Evolutionary conservation across 2,329 filamentous ascomycete genomes (phyloP).

Genomic region (Aspergillus carbonarius): DNA sequence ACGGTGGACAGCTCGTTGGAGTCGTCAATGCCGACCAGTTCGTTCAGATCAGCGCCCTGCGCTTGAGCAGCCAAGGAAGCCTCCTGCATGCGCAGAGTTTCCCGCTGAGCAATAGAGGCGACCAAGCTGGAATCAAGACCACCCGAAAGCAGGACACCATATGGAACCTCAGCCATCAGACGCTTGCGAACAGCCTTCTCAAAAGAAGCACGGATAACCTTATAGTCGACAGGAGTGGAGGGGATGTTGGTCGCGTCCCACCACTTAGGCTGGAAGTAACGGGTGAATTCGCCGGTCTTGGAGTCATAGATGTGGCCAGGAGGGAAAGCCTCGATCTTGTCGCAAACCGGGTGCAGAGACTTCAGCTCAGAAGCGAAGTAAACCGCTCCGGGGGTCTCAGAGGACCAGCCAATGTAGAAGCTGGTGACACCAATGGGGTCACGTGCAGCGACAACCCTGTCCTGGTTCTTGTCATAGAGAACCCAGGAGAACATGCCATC

Average conservation of each 20-base stretch:
- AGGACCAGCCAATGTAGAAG: constrained; percentile 93
- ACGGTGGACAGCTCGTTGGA: constrained; percentile 85
- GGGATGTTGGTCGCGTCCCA: constrained; percentile 81
- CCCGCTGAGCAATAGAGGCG: constrained; percentile 90
- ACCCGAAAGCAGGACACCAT: constrained; percentile 91
- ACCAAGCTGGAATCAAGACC: constrained; percentile 95
- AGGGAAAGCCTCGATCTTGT: constrained; percentile 91
- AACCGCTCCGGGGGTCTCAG: constrained; percentile 74
- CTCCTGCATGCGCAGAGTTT: constrained; percentile 74
- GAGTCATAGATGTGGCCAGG: constrained; percentile 97
- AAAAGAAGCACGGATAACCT: constrained; percentile 73
- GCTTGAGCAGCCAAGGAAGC: constrained; percentile 51
- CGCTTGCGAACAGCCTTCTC: constrained; percentile 94
- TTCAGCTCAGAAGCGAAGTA: constrained; percentile 99
- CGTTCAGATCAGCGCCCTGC: constrained; percentile 45
- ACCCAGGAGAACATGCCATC: constrained; percentile 99
- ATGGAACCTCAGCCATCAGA: constrained; percentile 97
- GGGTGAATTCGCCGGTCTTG: constrained; percentile 76
- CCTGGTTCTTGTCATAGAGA: constrained; percentile 90
- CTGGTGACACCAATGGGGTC: constrained; percentile 97
- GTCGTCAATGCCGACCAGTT: constrained; percentile 91
- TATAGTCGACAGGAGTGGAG: constrained; percentile 77
- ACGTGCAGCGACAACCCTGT: constrained; percentile 88
- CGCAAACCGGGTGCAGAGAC: constrained; percentile 87
- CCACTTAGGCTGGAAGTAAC: constrained; percentile 92